phyloP scores from a whole-genome alignment of 2,329 filamentous ascomycete species.

The Chaetomium strumarium region DNA sequence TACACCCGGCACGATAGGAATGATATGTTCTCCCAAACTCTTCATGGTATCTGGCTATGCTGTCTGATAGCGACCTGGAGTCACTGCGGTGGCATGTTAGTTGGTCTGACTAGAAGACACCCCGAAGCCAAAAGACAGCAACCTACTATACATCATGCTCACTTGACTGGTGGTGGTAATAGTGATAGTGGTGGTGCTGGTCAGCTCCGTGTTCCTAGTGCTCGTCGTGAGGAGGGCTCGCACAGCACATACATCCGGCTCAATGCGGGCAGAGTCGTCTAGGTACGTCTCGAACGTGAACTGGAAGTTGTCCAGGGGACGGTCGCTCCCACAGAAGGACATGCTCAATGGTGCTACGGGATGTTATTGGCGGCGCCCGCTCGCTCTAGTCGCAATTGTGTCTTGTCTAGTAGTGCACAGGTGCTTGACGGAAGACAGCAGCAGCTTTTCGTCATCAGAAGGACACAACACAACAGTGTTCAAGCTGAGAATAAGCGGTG shows the following conservation, averaged over 20 bases:
- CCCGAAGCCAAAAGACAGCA: neutral
- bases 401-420: neutral
- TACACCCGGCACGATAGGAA: slow-evolving; percentile 29
- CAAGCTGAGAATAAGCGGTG: no score
- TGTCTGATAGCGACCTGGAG: slow-evolving; percentile 28
- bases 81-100: slow-evolving; percentile 17
- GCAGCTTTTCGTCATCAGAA: no score
- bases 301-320: slow-evolving; percentile 18
- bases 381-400: neutral
- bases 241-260: slow-evolving; percentile 24
- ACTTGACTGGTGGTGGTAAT: slow-evolving; percentile 6
- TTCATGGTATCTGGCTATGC: slow-evolving; percentile 27
- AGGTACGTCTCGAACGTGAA: slow-evolving; percentile 28
- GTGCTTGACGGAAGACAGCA: neutral
- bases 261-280: slow-evolving; percentile 20
- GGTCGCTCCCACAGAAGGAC: slow-evolving; percentile 5
- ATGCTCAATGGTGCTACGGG: neutral
- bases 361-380: neutral
- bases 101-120: neutral
- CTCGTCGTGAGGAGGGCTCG: neutral
- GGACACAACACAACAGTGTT: no score
- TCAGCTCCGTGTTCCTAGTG: neutral
- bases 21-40: slow-evolving; percentile 32
- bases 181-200: no score
- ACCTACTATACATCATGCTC: slow-evolving; percentile 18